A percentile compares a stretch with the other conserved stretches of the same genome.
phyloP scores from a whole-genome alignment of 306 rosid genomes.

The Fragaria nilgerrensis region DNA sequence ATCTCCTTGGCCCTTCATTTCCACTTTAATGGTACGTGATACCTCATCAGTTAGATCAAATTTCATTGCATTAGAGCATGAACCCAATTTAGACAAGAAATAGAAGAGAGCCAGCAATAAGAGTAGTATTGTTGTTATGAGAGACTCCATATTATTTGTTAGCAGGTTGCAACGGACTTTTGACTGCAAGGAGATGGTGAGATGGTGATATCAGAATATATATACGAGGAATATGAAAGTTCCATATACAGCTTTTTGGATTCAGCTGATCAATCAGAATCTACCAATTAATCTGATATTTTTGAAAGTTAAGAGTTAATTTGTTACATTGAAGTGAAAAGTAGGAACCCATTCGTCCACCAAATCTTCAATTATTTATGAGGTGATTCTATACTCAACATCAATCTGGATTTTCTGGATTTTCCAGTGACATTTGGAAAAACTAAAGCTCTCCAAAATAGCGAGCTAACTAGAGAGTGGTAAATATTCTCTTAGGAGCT shows the following conservation, averaged over 20 bases:
- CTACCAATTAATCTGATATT: neutral
- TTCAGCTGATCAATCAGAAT: neutral
- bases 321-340: too few species aligned
- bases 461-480: neutral
- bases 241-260: neutral
- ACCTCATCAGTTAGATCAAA: neutral
- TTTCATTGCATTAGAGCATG: neutral
- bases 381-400: neutral
- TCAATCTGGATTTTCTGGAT: too few species aligned
- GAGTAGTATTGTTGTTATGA: neutral
- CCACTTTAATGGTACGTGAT: constrained; percentile 22
- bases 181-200: neutral
- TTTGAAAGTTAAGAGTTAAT: too few species aligned
- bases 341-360: neutral
- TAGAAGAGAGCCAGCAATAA: neutral
- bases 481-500: neutral
- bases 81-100: neutral
- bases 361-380: neutral
- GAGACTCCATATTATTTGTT: neutral
- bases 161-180: neutral
- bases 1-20: constrained; percentile 7
- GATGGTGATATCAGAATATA: neutral
- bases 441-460: too few species aligned
- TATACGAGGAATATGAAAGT: neutral
- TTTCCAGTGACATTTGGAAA: too few species aligned